Base-by-base conservation (phyloP, 345 rosid genomes). In the Dimocarpus longan region DNA sequence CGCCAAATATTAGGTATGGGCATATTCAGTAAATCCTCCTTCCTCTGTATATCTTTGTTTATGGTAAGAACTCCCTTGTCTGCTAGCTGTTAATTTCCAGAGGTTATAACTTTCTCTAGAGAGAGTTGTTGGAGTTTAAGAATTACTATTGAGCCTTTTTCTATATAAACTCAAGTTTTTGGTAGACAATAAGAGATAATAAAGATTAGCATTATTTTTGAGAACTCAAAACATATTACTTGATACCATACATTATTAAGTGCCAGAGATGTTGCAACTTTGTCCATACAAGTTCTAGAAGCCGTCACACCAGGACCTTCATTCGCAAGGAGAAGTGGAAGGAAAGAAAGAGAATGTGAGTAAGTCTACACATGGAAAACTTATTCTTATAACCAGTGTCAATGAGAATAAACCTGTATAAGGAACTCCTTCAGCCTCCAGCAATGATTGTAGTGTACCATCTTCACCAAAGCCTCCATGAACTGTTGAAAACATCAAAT, bases 401-500 rank as follows among this genome's bases (percentile, higher is more conserved):
- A 10, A 19, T 32, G 40, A 70, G 75, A 76, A 79, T 54, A 52
- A 71, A 95, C 97, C 98, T 86, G 99, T 92, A 79, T 89, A 85
- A 60, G 91, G 89, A 84, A 95, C 91, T 87, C 93, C 98, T 86
- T 84, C 92, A 62, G 90, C 86, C 80, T 88, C 95, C 87, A 95
- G 82, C 78, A 95, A 80, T 66, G 90, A 87, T 80, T 95, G 99
- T 78, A 95, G 86, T 13, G 98, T 93, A 60, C 99, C 99, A 81
- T 95, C 94, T 87, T 95, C 99, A 79, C 99, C 99, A 13, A 95
- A 92, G 83, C 98, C 99, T 81, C 98, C 99, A 81, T 95, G 99
- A 71, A 89, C 99, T 95, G 87, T 71, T 76, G 50, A 78, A 72
- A 74, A 62, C 75, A 83, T 79, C 60, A 66, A 22, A 76, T 68